Evolutionary conservation across 495 filamentous ascomycete species (phyloP), one percentile per base, ranked within the genome.

Genomic region (Terfezia boudieri): DNA sequence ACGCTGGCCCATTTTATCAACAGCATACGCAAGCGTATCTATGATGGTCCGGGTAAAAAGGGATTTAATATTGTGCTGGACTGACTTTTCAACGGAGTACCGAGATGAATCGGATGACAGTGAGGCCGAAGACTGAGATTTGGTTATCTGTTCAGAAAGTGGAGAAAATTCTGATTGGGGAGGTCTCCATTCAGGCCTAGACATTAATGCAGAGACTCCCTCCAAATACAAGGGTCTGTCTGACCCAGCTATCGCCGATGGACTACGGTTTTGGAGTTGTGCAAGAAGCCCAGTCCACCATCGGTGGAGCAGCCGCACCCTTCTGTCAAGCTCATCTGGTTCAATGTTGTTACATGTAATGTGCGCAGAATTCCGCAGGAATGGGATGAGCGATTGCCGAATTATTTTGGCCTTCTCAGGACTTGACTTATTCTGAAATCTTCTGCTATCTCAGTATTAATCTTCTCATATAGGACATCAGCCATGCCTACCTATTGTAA

Each of bases 271-370:
- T 61, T 87, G 80, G 48, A 95, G 74, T 72, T 94, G 79, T 55
- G 88, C 86, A 48, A 96, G 68, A 49, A 98, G 73, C 8, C 82
- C 88, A 38, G 76, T 84, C 90, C 90, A 98, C 90, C 90, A 98
- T 64, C 86, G 90, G 61, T 94, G 86, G 46, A 96, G 70, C 37
- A 92, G 83, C 38, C 78, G 78, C 5, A 83, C 76, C 55, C 90
- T 74, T 37, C 84, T 77, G 56, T 98, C 90, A 46, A 96, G 67
- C 64, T 94, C 86, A 71, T 95, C 90, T 7, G 86, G 73, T 9
- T 65, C 56, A 26, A 88, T 66, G 51, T 73, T 73, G 58, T 77
- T 81, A 5, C 83, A 87, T 2, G 77, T 68, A 60, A 90, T 81
- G n/a, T 76, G 66, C 49, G 77, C 74, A 59, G 86, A 77, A 50